These are phyloP conservation scores for Amanita muscaria DNA, from an alignment of 768 basidiomycete species.

Conservation along the genomic window DNA sequence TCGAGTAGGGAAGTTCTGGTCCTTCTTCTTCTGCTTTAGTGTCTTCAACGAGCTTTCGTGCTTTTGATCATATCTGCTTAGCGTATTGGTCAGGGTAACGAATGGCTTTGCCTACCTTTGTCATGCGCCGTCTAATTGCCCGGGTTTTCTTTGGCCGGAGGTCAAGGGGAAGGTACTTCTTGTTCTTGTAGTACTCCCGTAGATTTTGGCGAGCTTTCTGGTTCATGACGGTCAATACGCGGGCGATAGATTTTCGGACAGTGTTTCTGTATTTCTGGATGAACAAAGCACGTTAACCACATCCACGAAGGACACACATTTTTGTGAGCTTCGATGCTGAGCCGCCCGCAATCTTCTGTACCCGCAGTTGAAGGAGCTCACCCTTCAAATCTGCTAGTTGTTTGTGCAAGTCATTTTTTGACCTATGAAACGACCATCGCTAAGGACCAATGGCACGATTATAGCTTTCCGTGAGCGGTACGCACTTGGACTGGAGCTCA, in stretches of 20 bases:
- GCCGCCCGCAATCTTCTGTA: constrained; percentile 96
- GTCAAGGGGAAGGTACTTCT: constrained; percentile 95
- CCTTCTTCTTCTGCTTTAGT: constrained; percentile 89
- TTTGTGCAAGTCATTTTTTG: constrained; percentile 93
- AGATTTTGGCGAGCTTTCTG: constrained; percentile 95
- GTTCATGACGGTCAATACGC: constrained; percentile 97
- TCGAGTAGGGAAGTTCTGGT: constrained; percentile 84
- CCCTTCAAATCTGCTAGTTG: constrained; percentile 91
- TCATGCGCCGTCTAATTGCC: constrained; percentile 92
- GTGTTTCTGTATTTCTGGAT: constrained; percentile 49
- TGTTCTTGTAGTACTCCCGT: constrained; percentile 95
- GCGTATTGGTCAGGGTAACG: background rate
- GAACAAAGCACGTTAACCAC: constrained; percentile 1
- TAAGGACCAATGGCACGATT: constrained; percentile 7
- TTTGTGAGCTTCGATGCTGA: constrained; percentile 93
- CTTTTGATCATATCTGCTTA: constrained; percentile 28
- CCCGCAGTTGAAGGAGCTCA: constrained; percentile 88
- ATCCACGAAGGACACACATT: constrained; percentile 60
- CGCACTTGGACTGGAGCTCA: constrained; percentile 93
- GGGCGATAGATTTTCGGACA: constrained; percentile 98
- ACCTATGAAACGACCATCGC: constrained; percentile 39
- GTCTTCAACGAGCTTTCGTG: constrained; percentile 83
- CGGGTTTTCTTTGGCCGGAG: constrained; percentile 97
- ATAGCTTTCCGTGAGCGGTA: constrained; percentile 10
- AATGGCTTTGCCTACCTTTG: constrained; percentile 50